These are phyloP conservation scores for Neurospora sp. DNA, from an alignment of 495 filamentous ascomycete species.

Conservation along the genomic window DNA sequence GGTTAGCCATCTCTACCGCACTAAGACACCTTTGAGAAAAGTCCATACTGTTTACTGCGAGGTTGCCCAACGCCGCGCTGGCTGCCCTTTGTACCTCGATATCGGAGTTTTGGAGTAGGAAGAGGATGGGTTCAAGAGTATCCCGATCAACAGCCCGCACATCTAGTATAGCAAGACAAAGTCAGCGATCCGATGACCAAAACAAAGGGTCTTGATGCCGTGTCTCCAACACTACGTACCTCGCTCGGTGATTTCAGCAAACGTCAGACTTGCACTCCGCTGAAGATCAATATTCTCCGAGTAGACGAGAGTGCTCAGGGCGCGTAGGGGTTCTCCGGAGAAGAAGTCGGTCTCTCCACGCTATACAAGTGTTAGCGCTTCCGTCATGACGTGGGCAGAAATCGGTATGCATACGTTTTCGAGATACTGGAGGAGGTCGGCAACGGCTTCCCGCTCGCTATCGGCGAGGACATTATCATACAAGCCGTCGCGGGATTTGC, in stretches of 20 bases:
- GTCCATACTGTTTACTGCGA: slow-evolving; percentile 86
- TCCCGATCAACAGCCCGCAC: slow-evolving; percentile 91
- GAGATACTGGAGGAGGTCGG: slow-evolving; percentile 86
- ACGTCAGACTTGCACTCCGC: slow-evolving; percentile 93
- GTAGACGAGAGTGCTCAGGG: slow-evolving; percentile 89
- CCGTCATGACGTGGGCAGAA: neutral
- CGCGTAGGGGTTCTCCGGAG: slow-evolving; percentile 87
- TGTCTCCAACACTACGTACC: slow-evolving; percentile 45
- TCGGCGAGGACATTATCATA: slow-evolving; percentile 95
- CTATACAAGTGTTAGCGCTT: slow-evolving; percentile 36
- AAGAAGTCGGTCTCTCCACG: slow-evolving; percentile 96
- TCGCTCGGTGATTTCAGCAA: slow-evolving; percentile 97
- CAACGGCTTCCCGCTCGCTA: slow-evolving; percentile 93
- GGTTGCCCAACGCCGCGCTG: slow-evolving; percentile 89
- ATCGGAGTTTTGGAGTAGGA: slow-evolving; percentile 86
- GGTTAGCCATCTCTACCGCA: slow-evolving; percentile 34
- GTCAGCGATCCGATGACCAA: slow-evolving; percentile 9
- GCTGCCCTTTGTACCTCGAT: slow-evolving; percentile 96
- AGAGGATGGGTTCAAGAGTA: slow-evolving; percentile 91
- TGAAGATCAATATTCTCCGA: slow-evolving; percentile 98
- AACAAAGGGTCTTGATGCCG: neutral
- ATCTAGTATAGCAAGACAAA: slow-evolving; percentile 44
- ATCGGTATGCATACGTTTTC: slow-evolving; percentile 63
- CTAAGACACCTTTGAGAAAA: neutral
- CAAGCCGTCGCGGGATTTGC: slow-evolving; percentile 80